Base-by-base conservation (phyloP, 176 grass and related monocot genomes). In the Oryza longistaminata region DNA sequence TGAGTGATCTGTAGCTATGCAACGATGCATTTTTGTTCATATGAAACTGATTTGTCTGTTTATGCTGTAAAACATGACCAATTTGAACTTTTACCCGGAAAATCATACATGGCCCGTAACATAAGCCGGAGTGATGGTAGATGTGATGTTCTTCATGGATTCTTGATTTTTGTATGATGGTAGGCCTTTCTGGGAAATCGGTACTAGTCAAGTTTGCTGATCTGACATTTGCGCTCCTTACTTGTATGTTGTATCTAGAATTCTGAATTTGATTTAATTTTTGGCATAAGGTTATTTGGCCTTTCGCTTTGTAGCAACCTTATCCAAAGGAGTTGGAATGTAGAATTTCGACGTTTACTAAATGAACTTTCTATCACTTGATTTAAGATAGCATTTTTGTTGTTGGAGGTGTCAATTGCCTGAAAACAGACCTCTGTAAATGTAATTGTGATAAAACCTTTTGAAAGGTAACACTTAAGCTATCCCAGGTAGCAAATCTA, bases 181-280 rank as follows among this genome's bases (percentile, higher is more conserved):
- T n/a, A 71, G 0, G 46, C 5, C 31, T 71, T 71, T 31, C 31
- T 29, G 9, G 11, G 39, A 27, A 11, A 3, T 21, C 27, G 27
- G 27, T 42, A 12, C 6, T 74, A 42, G 11, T 46, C 22, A 61
- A 43, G 33, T 74, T 22, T 58, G 34, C n/a, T 61, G 74, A 33
- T 69, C 22, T 70, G 74, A 60, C 24, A 70, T 60, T 66, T 58
- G 5, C 4, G 1, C 46, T 65, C 2, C 1, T 0, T 34, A 37
- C 27, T 68, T 79, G 55, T 44, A 15, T 84, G 11, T 68, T 79
- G 55, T 44, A 3, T 84, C 46, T 80, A 25, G 49, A 27, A 27
- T 27, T 27, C 27, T 27, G 27, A 27, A 55, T 58, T 46, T 74
- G 25, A 27, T 27, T 4, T 52, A 75, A 40, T 16, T 75, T 80